These are phyloP conservation scores for Endoconidiophora polonica DNA, from an alignment of 2,329 filamentous ascomycete species.

Conservation along the genomic window DNA sequence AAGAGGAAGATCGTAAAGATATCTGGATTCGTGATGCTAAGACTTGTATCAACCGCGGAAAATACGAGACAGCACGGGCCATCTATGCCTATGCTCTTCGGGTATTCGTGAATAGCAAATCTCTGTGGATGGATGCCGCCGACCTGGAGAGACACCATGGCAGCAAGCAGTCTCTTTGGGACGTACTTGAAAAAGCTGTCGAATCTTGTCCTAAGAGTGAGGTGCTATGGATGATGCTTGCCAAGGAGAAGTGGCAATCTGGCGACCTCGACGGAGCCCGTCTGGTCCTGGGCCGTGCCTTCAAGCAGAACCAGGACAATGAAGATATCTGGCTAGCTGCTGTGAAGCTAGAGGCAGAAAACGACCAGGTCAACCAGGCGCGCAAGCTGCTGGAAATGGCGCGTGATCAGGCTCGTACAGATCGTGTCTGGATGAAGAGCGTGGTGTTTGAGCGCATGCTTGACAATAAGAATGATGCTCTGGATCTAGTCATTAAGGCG, in stretches of 20 bases:
- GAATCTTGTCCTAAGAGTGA: constrained; percentile 86
- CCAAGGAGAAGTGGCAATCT: constrained; percentile 83
- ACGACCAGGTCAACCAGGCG: constrained; percentile 65
- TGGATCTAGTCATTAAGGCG: constrained; percentile 76
- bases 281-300: constrained; percentile 70
- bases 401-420: constrained; percentile 76
- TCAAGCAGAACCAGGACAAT: constrained; percentile 89
- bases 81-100: constrained; percentile 86
- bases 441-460: constrained; percentile 83
- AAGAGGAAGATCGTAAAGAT: constrained; percentile 90
- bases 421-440: constrained; percentile 94
- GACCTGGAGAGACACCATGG: constrained; percentile 86
- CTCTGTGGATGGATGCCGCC: constrained; percentile 77
- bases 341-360: constrained; percentile 90
- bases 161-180: constrained; percentile 63
- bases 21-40: constrained; percentile 92
- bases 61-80: constrained; percentile 77
- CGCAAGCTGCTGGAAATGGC: constrained; percentile 67
- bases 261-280: constrained; percentile 79
- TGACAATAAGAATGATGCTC: constrained; percentile 59
- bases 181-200: constrained; percentile 79
- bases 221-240: constrained; percentile 88
- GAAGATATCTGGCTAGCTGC: constrained; percentile 96
- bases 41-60: constrained; percentile 61
- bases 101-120: constrained; percentile 75